Conservation (phyloP, 202 grass and related monocot genomes). For the Cymbopogon flexuosus region DNA sequence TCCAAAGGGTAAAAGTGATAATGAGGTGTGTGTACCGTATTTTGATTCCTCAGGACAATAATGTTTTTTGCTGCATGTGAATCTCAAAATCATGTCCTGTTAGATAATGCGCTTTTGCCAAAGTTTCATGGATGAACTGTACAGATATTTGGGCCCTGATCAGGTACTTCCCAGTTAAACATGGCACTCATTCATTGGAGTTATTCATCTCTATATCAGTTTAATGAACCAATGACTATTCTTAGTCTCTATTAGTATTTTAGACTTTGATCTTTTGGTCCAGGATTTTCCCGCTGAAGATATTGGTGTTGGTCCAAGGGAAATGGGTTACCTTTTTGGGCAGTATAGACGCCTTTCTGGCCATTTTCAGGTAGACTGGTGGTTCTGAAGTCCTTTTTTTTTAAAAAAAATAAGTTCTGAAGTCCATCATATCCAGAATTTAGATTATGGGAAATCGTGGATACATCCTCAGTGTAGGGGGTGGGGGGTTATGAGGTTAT, state of each 20-base stretch:
- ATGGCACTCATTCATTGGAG: neutral
- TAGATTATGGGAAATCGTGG: neutral
- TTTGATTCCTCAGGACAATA: conserved; percentile 29
- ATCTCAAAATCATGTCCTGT: conserved; percentile 36
- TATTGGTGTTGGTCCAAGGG: conserved; percentile 88
- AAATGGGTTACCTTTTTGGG: conserved; percentile 98
- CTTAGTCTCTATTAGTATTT: conserved; percentile 22
- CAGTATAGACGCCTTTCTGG: conserved; percentile 96
- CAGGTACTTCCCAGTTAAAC: conserved; percentile 50
- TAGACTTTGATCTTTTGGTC: conserved; percentile 18
- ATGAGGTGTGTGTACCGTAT: conserved; percentile 58
- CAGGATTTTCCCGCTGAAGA: conserved; percentile 98
- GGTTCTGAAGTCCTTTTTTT: neutral
- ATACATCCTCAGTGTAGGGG: neutral
- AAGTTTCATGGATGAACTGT: conserved; percentile 98
- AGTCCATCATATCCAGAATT: conserved; percentile 5
- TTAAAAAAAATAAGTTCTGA: no score
- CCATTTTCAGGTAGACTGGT: conserved; percentile 84
- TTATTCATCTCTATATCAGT: conserved; percentile 23
- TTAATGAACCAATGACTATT: conserved; percentile 22
- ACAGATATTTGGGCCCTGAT: conserved; percentile 94
- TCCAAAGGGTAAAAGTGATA: conserved; percentile 93
- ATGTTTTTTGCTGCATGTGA: conserved; percentile 3
- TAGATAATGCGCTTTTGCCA: conserved; percentile 99
- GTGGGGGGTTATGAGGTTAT: neutral